Conservation (phyloP, 2,329 filamentous ascomycete genomes). For the Stachybotrys chlorohalonatus region DNA sequence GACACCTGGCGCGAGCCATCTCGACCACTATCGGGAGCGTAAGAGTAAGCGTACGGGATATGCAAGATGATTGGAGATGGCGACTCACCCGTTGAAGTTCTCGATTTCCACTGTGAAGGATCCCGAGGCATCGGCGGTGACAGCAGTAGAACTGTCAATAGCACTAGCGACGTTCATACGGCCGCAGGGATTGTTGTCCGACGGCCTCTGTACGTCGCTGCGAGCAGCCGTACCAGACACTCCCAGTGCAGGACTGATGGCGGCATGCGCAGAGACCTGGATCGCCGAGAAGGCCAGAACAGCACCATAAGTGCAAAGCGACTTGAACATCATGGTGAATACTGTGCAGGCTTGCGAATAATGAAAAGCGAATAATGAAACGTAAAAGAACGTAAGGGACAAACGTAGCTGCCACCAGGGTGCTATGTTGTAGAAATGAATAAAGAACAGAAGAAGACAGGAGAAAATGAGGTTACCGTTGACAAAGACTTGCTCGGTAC, state of each 20-base stretch:
- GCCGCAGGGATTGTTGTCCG: slow-evolving; percentile 6
- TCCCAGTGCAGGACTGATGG: slow-evolving; percentile 6
- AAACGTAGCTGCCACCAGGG: slow-evolving; percentile 2
- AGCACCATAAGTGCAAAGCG: slow-evolving; percentile 1
- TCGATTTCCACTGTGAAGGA: slow-evolving; percentile 5
- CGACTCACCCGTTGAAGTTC: slow-evolving; percentile 7
- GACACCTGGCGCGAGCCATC: slow-evolving; percentile 7
- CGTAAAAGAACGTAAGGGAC: neutral
- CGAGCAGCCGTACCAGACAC: slow-evolving; percentile 5
- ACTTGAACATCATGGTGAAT: slow-evolving; percentile 3
- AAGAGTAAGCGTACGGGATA: neutral
- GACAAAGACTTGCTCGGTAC: neutral
- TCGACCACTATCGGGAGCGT: slow-evolving; percentile 1
- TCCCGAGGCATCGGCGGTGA: slow-evolving; percentile 6
- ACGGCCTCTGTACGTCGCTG: slow-evolving; percentile 4
- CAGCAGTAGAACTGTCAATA: slow-evolving; percentile 4
- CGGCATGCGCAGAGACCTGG: slow-evolving; percentile 6
- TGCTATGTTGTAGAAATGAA: neutral
- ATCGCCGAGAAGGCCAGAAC: slow-evolving; percentile 3
- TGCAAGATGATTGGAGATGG: neutral
- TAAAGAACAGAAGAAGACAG: neutral
- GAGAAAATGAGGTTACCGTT: neutral
- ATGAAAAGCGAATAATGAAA: neutral
- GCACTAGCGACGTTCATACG: slow-evolving; percentile 2
- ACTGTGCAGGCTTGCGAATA: neutral